Conservation (phyloP, 768 basidiomycete genomes). For the Lactifluus rugatus region DNA sequence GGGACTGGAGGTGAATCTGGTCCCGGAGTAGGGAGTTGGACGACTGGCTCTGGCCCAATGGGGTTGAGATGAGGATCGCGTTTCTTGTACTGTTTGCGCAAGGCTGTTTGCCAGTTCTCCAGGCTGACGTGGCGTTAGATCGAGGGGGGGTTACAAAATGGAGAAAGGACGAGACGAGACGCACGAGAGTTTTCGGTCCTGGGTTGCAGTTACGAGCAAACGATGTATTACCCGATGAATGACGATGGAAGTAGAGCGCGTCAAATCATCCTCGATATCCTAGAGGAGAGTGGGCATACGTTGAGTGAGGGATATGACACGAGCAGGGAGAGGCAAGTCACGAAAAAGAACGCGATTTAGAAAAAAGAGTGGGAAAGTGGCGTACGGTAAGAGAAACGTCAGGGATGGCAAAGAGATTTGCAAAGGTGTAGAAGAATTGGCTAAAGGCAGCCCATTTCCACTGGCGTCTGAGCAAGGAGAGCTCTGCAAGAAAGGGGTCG, state of each 20-base stretch:
- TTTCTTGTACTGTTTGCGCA: conserved; percentile 70
- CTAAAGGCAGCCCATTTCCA: conserved; percentile 92
- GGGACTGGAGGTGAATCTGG: conserved; percentile 20
- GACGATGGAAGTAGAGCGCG: conserved; percentile 45
- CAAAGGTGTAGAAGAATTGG: conserved; percentile 86
- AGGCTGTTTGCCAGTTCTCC: conserved; percentile 68
- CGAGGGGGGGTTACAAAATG: conserved; percentile 16
- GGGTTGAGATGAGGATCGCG: conserved; percentile 64
- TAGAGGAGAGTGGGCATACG: conserved; percentile 25
- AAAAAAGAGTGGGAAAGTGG: conserved; percentile 7
- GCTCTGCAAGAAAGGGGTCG: conserved; percentile 26
- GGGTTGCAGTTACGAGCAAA: conserved; percentile 62
- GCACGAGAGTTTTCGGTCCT: conserved; percentile 73
- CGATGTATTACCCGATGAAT: conserved; percentile 68
- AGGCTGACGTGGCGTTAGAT: conserved; percentile 31
- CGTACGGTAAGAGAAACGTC: conserved; percentile 61
- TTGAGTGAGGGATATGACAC: conserved; percentile 7
- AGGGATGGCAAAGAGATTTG: conserved; percentile 56
- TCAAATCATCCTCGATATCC: conserved; percentile 76
- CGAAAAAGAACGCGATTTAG: conserved; percentile 4
- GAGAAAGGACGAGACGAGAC: conserved; percentile 23
- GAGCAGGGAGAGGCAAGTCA: not conserved
- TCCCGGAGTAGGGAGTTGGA: conserved; percentile 17
- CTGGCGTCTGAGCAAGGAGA: conserved; percentile 54
- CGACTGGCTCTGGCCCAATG: conserved; percentile 50